Conservation (phyloP, 176 grass and related monocot genomes). For the Juncus effusus region DNA sequence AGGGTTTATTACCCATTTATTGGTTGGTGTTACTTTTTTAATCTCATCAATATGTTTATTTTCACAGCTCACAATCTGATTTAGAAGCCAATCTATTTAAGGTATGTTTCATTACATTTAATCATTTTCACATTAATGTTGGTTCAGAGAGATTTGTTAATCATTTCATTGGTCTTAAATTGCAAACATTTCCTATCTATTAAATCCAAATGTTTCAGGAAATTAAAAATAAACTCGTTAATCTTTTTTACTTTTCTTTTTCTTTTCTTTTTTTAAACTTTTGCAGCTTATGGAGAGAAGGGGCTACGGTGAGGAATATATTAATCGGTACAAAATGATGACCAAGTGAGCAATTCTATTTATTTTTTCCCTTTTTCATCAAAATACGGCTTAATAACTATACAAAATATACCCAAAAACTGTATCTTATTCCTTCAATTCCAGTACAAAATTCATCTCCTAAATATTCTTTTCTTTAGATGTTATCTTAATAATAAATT, state of each 20-base stretch:
- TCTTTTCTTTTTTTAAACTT: conserved; percentile 11
- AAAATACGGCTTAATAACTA: not conserved
- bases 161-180: not conserved
- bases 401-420: not conserved
- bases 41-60: conserved; percentile 7
- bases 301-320: conserved; percentile 77
- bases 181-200: not conserved
- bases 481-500: not conserved
- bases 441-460: not conserved
- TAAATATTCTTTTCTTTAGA: not conserved
- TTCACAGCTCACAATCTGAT: conserved; percentile 86
- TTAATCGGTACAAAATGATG: conserved; percentile 99
- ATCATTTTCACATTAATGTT: not conserved
- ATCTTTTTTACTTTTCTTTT: conserved; percentile 15
- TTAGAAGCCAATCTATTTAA: conserved; percentile 97
- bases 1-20: not conserved
- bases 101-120: conserved; percentile 33
- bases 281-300: conserved; percentile 83
- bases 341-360: conserved; percentile 43
- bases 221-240: conserved; percentile 3
- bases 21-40: conserved; percentile 9
- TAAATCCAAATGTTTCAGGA: not conserved
- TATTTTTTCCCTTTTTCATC: not conserved
- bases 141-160: conserved; percentile 1
- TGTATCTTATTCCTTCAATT: not conserved